A percentile compares a stretch with the other conserved stretches of the same genome.
Evolutionary conservation across 2,329 filamentous ascomycete genomes (phyloP).

Genomic region (Rhynchosporium secalis): DNA sequence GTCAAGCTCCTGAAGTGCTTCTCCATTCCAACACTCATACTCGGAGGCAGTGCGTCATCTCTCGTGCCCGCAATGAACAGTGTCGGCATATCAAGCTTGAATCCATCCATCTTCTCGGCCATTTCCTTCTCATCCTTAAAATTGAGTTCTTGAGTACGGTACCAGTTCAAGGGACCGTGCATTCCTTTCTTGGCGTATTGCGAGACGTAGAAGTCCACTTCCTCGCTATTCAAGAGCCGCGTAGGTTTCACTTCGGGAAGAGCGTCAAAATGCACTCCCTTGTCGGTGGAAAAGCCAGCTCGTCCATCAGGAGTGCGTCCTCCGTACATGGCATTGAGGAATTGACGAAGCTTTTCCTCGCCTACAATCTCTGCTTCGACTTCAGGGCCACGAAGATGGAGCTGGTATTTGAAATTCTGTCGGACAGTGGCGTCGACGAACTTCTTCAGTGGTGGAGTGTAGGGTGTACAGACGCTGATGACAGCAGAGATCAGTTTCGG

Average conservation of each 20-base stretch:
- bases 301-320: slow-evolving; percentile 58
- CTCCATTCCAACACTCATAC: slow-evolving; percentile 72
- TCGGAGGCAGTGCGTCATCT: slow-evolving; percentile 72
- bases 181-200: slow-evolving; percentile 73
- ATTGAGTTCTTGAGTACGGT: slow-evolving; percentile 72
- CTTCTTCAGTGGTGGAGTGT: slow-evolving; percentile 52
- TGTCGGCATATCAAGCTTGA: slow-evolving; percentile 59
- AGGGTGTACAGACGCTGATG: slow-evolving; percentile 82
- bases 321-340: slow-evolving; percentile 72
- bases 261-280: slow-evolving; percentile 65
- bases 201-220: slow-evolving; percentile 74
- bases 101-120: slow-evolving; percentile 58
- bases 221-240: slow-evolving; percentile 63
- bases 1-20: slow-evolving; percentile 61
- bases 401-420: slow-evolving; percentile 79
- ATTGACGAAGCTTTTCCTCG: slow-evolving; percentile 63
- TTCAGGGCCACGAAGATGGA: slow-evolving; percentile 72
- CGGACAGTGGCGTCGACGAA: slow-evolving; percentile 56
- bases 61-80: slow-evolving; percentile 73
- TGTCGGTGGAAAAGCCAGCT: slow-evolving; percentile 55
- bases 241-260: slow-evolving; percentile 57
- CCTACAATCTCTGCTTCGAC: slow-evolving; percentile 60
- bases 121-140: slow-evolving; percentile 70
- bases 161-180: slow-evolving; percentile 84
- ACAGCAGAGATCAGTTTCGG: slow-evolving; percentile 71